phyloP scores from a whole-genome alignment of 495 filamentous ascomycete species.

The Poronia punctata region DNA sequence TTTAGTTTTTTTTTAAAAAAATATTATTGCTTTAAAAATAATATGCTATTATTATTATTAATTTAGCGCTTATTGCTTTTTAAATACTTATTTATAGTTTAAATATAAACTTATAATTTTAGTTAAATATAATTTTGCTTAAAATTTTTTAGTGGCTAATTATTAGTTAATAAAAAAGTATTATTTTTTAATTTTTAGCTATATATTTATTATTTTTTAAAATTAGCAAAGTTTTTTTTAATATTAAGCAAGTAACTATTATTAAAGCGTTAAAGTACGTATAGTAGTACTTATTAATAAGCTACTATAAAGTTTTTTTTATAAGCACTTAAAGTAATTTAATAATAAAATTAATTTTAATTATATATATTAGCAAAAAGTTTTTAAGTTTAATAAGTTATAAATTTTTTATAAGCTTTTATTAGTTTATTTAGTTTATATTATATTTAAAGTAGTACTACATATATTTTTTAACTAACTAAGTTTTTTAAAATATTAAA shows the following conservation, averaged over 20 bases:
- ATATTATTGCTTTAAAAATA: background rate
- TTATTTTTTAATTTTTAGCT: background rate
- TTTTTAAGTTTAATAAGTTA: background rate
- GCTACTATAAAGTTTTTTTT: background rate
- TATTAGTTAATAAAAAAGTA: background rate
- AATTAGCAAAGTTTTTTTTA: background rate
- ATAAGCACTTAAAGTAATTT: background rate
- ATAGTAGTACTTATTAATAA: background rate
- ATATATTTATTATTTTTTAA: background rate
- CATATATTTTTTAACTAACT: background rate
- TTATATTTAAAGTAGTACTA: background rate
- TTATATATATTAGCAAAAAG: background rate
- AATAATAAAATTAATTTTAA: background rate
- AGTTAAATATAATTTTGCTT: background rate
- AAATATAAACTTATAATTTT: too few species aligned
- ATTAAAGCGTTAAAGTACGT: background rate
- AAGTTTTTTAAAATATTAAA: background rate
- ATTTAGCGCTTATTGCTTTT: background rate
- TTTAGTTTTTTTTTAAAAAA: background rate
- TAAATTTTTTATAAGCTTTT: background rate
- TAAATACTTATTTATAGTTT: background rate
- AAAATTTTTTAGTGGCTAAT: background rate
- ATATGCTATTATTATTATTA: background rate
- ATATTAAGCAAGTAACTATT: background rate
- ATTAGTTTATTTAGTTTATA: background rate